phyloP scores from a whole-genome alignment of 2,329 filamentous ascomycete genomes.

The Microsporum canis region DNA sequence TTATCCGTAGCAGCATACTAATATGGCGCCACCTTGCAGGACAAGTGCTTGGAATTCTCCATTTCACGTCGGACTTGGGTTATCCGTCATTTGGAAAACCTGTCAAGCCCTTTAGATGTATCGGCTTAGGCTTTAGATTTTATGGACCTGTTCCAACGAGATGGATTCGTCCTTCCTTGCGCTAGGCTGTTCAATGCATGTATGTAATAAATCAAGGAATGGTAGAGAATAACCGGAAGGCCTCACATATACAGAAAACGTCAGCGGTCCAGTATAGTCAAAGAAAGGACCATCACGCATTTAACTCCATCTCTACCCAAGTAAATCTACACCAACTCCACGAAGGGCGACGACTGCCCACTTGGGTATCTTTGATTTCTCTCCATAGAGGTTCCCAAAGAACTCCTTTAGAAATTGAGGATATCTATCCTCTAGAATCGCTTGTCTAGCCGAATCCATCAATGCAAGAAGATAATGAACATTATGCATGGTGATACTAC shows the following conservation, averaged over 20 bases:
- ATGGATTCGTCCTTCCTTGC: too few relatives aligned
- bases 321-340: conserved; percentile 67
- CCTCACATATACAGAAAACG: background rate
- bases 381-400: conserved; percentile 61
- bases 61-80: background rate
- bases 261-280: background rate
- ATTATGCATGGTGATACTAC: conserved; percentile 80
- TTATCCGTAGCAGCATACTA: background rate
- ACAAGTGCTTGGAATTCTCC: background rate
- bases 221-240: background rate
- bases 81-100: background rate
- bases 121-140: too few relatives aligned
- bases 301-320: conserved; percentile 22
- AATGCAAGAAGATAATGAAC: conserved; percentile 82
- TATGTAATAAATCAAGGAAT: background rate
- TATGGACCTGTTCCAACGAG: too few relatives aligned
- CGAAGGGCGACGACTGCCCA: conserved; percentile 77
- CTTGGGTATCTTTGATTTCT: conserved; percentile 56
- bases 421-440: conserved; percentile 71
- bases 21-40: background rate
- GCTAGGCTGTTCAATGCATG: background rate
- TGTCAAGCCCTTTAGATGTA: too few relatives aligned
- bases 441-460: conserved; percentile 62
- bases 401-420: conserved; percentile 68
- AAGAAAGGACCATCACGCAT: background rate